Base-by-base conservation (phyloP, 805 yeast species). In the Yamadazyma philogaea region DNA sequence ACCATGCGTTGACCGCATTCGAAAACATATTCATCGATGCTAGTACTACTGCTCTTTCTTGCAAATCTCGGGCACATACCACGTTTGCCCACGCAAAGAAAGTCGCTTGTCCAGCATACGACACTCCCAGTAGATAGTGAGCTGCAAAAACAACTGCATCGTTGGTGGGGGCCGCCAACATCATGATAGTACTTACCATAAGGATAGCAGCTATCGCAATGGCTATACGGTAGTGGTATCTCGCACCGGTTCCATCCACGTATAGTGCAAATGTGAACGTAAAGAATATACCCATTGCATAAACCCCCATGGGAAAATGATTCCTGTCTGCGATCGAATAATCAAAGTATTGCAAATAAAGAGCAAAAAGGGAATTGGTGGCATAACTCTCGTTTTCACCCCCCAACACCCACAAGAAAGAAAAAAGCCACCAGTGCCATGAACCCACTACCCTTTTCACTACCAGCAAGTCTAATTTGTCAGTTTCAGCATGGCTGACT, bases 11-110 rank as follows among this genome's bases (percentile, higher is more conserved):
- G 7, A 79, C 78, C 2, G 82, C 80, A 51, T 77, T 74, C 21
- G 79, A 73, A 56, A 78, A 77, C 81, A 78, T 78, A 56, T 79
- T 79, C 83, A 79, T 79, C 0, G 82, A 77, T 0, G 82, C 86
- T 37, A 81, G 61, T 1, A 79, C 82, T 36, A 81, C 65, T 0
- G 86, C 83, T 53, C 86, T 68, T 52, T 78, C 83, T 61, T 81
- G 79, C 19, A 77, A 56, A 56, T 82, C 87, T 47, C 76, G 69
- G 24, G 74, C 69, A 47, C 82, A 77, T 1, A 78, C 76, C 36
- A 77, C 64, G 50, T 80, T 79, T 2, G 82, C 82, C 84, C 85
- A 80, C 0, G 84, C 77, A 39, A 81, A 76, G 55, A 77, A 75
- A 0, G 75, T 68, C 0, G 85, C 75, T 47, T 80, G 84, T 3